These are phyloP conservation scores for Raddia distichophylla DNA, from an alignment of 176 grass and related monocot species.

Conservation along the genomic window DNA sequence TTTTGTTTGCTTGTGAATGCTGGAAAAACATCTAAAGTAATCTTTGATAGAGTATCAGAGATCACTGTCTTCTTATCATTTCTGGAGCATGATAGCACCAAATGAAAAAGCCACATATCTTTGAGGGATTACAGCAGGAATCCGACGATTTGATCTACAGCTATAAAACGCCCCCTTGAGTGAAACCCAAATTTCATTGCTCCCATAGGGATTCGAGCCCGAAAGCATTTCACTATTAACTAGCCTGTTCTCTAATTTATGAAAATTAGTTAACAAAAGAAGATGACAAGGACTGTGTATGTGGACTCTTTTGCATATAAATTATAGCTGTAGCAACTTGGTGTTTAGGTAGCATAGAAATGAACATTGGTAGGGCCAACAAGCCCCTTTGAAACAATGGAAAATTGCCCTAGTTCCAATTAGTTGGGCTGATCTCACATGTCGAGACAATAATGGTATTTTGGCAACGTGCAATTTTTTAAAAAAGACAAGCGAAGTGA, in stretches of 20 bases:
- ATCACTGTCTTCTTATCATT: background rate
- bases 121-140: too few relatives aligned
- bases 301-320: background rate
- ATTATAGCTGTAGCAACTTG: background rate
- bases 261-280: background rate
- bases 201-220: too few relatives aligned
- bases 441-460: too few relatives aligned
- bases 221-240: too few relatives aligned
- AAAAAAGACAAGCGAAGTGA: background rate
- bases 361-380: background rate
- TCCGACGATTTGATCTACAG: too few relatives aligned
- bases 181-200: too few relatives aligned
- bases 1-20: slow-evolving; percentile 3
- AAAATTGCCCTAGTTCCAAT: too few relatives aligned
- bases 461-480: too few relatives aligned
- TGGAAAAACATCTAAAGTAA: slow-evolving; percentile 1
- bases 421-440: too few relatives aligned
- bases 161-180: too few relatives aligned
- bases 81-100: background rate
- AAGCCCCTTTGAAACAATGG: background rate
- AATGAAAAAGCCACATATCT: background rate
- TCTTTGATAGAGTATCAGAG: background rate
- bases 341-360: background rate
- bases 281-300: background rate
- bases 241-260: background rate